Base-by-base conservation (phyloP, 2,329 filamentous ascomycete genomes). In the Diaporthe ampelina region DNA sequence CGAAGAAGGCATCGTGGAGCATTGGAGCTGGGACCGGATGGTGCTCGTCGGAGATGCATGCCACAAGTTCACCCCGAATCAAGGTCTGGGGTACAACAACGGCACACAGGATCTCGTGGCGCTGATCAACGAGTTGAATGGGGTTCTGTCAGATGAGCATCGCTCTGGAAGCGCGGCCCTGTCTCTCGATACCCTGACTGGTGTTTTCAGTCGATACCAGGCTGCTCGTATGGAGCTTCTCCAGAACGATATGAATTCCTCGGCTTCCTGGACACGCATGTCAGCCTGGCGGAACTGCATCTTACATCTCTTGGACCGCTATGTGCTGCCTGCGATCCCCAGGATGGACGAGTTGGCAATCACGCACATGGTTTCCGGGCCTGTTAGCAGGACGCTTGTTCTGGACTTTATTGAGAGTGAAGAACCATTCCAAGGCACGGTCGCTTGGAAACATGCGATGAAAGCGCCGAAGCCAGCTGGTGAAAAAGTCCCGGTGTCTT, bases 31-130 rank as follows among this genome's bases (percentile, higher is more conserved):
- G 76, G 78, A 74, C 7, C 81, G 83, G 0, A 76, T 85, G 7
- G 82, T 82, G 1, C 81, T 85, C 1, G 79, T 76, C 0, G 83
- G 84, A 0, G 84, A 85, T 52, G 77, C 84, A 0, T 80, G 79
- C 1, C 84, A 85, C 74, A 85, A 85, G 54, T 81, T 82, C 67
- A 84, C 83, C 0, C 82, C 84, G 0, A 83, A 81, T 67, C 77
- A 81, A 0, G 83, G 82, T 0, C 77, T 79, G 0, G 83, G 83
- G 0, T 81, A 80, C 50, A 84, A 85, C 76, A 81, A 80, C 32
- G 83, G 81, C 0, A 77, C 84, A 1, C 79, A 82, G 35, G 82
- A 84, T n/a, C 73, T 82, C 0, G 78, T 81, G 3, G 78, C 76
- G 0, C 73, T 83, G 0, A 74, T 75, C 59, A 83, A 83, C 67